Evolutionary conservation across 1,139 yeast genomes (phyloP).

Genomic region (Arxiozyma bovina): DNA sequence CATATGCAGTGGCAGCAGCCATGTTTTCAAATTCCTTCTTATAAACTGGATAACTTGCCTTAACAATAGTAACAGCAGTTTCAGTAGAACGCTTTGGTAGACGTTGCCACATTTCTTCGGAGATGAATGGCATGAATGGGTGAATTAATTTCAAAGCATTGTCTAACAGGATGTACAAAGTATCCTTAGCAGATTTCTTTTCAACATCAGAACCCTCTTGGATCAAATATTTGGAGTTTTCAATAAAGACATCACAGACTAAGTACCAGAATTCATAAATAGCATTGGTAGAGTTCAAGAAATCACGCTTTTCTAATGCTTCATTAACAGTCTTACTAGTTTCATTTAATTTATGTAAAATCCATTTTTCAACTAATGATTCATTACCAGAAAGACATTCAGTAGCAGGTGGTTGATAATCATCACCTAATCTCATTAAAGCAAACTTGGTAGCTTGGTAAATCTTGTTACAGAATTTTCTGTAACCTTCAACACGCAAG

Average conservation of each 20-base stretch:
- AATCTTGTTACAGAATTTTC: slow-evolving; percentile 98
- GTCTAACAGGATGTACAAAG: slow-evolving; percentile 86
- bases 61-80: slow-evolving; percentile 58
- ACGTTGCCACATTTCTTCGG: slow-evolving; percentile 99
- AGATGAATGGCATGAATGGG: slow-evolving; percentile 95
- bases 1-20: slow-evolving; percentile 65
- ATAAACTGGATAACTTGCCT: slow-evolving; percentile 71
- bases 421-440: slow-evolving; percentile 83
- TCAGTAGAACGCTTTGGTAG: slow-evolving; percentile 81
- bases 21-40: slow-evolving; percentile 51
- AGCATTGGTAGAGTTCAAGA: slow-evolving; percentile 77
- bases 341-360: slow-evolving; percentile 70
- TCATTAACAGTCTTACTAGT: slow-evolving; percentile 60
- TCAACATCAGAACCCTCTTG: slow-evolving; percentile 83
- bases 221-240: slow-evolving; percentile 87
- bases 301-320: slow-evolving; percentile 74
- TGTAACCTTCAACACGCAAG: slow-evolving; percentile 95
- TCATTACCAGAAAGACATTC: slow-evolving; percentile 64
- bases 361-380: slow-evolving; percentile 94
- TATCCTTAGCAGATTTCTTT: slow-evolving; percentile 83
- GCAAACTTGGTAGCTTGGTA: slow-evolving; percentile 98
- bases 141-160: slow-evolving; percentile 87
- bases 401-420: slow-evolving; percentile 69
- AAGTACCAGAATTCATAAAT: slow-evolving; percentile 93
- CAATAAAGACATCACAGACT: slow-evolving; percentile 94